A percentile compares a stretch with the other conserved stretches of the same genome.
phyloP scores from a whole-genome alignment of 805 yeast genomes.

The Candida nanaspora region DNA sequence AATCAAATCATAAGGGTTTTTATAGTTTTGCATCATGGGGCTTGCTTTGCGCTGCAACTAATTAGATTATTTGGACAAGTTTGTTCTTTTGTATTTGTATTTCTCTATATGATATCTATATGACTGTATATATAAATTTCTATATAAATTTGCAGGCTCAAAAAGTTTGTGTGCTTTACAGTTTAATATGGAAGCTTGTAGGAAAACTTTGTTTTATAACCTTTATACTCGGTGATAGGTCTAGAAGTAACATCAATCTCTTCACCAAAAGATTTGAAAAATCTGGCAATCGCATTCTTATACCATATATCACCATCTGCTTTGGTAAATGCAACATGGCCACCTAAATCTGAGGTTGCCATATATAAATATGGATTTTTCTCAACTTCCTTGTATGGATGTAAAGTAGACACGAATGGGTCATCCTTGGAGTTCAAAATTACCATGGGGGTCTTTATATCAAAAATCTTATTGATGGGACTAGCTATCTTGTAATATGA shows the following conservation, averaged over 20 bases:
- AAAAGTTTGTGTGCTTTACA: no score
- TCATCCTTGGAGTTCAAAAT: slow-evolving; percentile 61
- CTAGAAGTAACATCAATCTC: neutral
- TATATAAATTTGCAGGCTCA: no score
- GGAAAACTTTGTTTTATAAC: neutral
- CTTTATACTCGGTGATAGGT: slow-evolving; percentile 1
- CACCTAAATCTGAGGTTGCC: slow-evolving; percentile 59
- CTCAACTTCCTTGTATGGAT: slow-evolving; percentile 43
- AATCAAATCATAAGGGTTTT: no score
- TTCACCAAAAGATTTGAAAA: slow-evolving; percentile 28
- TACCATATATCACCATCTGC: slow-evolving; percentile 42
- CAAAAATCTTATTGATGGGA: slow-evolving; percentile 47
- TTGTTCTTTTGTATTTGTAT: no score
- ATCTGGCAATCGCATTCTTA: slow-evolving; percentile 32
- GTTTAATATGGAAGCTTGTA: slow-evolving; percentile 1
- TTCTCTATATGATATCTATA: no score
- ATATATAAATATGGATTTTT: slow-evolving; percentile 53
- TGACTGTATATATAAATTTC: no score
- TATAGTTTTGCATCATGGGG: no score
- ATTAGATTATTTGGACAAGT: no score
- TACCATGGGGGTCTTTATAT: slow-evolving; percentile 54
- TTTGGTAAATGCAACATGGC: slow-evolving; percentile 54
- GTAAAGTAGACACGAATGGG: slow-evolving; percentile 50
- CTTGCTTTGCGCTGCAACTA: no score
- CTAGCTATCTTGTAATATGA: slow-evolving; percentile 63